These are phyloP conservation scores for Pseudonitzschia pungens DNA, from an alignment of 108 stramenopile genomes.

Conservation along the genomic window DNA sequence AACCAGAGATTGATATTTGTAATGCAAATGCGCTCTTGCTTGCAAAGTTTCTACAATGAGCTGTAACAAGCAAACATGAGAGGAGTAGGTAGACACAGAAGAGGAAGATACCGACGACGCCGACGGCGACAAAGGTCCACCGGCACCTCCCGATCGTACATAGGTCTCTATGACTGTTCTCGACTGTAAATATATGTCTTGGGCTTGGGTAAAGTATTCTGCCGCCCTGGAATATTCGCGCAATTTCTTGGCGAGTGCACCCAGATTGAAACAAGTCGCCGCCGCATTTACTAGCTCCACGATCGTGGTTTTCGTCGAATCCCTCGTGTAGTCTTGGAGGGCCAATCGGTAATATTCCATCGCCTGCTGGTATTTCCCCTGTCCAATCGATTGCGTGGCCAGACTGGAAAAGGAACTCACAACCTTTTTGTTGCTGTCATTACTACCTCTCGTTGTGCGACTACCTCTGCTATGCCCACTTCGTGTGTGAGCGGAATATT, in stretches of 20 bases:
- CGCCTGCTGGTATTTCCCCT: slow-evolving; percentile 32
- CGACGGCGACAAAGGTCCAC: not conserved
- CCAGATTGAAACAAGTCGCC: slow-evolving; percentile 41
- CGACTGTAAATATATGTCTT: slow-evolving; percentile 23
- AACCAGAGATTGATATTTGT: slow-evolving; percentile 29
- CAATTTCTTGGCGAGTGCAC: slow-evolving; percentile 40
- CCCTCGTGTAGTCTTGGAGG: slow-evolving; percentile 24
- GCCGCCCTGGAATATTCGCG: slow-evolving; percentile 25
- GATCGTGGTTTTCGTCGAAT: slow-evolving; percentile 19
- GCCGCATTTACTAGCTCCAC: slow-evolving; percentile 42
- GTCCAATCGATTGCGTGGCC: slow-evolving; percentile 26
- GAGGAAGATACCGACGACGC: not conserved
- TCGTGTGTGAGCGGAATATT: slow-evolving; percentile 1
- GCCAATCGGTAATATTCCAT: slow-evolving; percentile 31
- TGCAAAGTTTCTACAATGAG: slow-evolving; percentile 45
- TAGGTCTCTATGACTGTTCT: not conserved
- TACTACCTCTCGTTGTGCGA: not conserved
- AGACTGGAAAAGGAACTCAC: slow-evolving; percentile 29
- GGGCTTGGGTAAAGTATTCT: slow-evolving; percentile 32
- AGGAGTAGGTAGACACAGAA: slow-evolving; percentile 14
- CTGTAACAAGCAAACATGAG: slow-evolving; percentile 29
- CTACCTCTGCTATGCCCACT: slow-evolving; percentile 7
- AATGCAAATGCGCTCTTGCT: slow-evolving; percentile 40
- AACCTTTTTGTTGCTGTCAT: slow-evolving; percentile 4
- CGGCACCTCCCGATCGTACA: not conserved